Conservation (phyloP, 768 basidiomycete genomes). For the Punctularia strigosozonata region DNA sequence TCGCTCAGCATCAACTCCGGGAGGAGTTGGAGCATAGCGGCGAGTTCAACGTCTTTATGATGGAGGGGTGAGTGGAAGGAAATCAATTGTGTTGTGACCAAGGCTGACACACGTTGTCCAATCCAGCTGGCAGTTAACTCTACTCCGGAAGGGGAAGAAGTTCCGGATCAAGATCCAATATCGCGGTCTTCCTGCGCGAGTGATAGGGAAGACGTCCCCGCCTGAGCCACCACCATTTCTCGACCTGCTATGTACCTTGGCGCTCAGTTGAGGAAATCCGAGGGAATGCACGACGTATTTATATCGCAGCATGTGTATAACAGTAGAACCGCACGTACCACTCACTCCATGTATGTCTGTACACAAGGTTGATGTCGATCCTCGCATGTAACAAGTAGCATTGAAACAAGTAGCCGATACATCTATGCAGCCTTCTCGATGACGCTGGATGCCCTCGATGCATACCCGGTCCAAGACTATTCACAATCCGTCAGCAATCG, state of each 20-base stretch:
- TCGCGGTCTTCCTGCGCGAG: constrained; percentile 51
- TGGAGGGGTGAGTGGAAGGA: too few species aligned
- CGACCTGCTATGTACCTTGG: too few species aligned
- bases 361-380: background rate
- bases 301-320: too few species aligned
- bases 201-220: constrained; percentile 33
- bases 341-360: background rate
- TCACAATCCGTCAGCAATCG: constrained; percentile 1
- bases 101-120: too few species aligned
- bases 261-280: too few species aligned
- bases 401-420: background rate
- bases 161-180: constrained; percentile 64
- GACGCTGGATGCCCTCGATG: constrained; percentile 57
- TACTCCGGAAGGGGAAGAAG: constrained; percentile 48
- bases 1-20: too few species aligned
- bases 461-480: constrained; percentile 97
- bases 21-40: too few species aligned
- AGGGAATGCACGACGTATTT: too few species aligned
- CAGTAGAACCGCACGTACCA: too few species aligned
- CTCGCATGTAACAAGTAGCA: background rate
- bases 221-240: constrained; percentile 53
- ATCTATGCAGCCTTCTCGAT: constrained; percentile 38
- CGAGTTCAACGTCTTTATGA: too few species aligned
- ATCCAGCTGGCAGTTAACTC: constrained; percentile 53
- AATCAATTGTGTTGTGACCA: too few species aligned